Percentiles rank a stretch among this genome's conserved stretches.
Evolutionary conservation across 2,329 filamentous ascomycete species (phyloP).

Genomic region (Neonectria faginata): DNA sequence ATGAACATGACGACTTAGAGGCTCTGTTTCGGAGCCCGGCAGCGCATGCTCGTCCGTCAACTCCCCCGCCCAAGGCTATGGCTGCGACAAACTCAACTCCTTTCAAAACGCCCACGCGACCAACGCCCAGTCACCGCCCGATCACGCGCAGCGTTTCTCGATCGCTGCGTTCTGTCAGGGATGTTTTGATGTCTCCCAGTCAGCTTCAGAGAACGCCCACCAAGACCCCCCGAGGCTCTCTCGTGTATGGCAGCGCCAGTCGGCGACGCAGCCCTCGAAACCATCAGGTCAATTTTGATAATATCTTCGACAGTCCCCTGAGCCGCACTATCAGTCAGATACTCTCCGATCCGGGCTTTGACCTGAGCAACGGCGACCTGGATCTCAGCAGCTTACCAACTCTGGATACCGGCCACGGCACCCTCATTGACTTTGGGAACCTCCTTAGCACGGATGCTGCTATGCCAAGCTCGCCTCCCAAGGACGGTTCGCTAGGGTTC

Average conservation of each 20-base stretch:
- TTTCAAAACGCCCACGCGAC: constrained; percentile 73
- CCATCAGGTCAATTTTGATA: constrained; percentile 53
- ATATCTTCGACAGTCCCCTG: constrained; percentile 66
- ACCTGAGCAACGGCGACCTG: constrained; percentile 56
- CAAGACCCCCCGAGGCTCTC: constrained; percentile 52
- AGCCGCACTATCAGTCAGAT: constrained; percentile 73
- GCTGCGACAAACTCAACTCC: constrained; percentile 52
- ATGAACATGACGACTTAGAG: constrained; percentile 66
- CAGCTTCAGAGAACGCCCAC: constrained; percentile 64
- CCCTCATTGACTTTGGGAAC: constrained; percentile 60
- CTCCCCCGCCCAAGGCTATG: constrained; percentile 63
- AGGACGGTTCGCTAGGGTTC: constrained; percentile 43
- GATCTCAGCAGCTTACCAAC: constrained; percentile 56
- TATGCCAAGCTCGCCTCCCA: constrained; percentile 63
- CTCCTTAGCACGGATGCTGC: constrained; percentile 61
- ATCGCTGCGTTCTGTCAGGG: constrained; percentile 62
- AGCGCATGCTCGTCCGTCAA: constrained; percentile 59
- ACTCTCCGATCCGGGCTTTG: constrained; percentile 67
- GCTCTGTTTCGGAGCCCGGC: constrained; percentile 74
- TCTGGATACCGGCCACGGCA: constrained; percentile 52
- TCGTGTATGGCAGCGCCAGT: constrained; percentile 48
- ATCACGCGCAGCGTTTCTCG: constrained; percentile 71
- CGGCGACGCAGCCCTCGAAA: constrained; percentile 59
- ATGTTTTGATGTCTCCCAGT: constrained; percentile 56
- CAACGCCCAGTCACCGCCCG: constrained; percentile 70